phyloP scores from a whole-genome alignment of 78 protist species.

The Polysphondylium violaceum region DNA sequence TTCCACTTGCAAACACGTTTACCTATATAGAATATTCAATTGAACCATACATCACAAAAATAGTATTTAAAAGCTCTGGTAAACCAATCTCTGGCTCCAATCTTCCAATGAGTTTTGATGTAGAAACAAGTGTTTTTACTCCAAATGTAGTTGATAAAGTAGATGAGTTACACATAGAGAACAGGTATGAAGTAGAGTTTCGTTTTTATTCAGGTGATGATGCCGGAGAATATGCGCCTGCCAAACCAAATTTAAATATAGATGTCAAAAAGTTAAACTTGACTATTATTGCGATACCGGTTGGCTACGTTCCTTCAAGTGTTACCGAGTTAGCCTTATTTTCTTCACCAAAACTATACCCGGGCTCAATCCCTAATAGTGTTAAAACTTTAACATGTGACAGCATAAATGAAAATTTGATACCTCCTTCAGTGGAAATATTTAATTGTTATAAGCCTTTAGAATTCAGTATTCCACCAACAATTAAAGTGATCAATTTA shows the following conservation, averaged over 20 bases:
- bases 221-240: too few relatives aligned
- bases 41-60: background rate
- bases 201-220: too few relatives aligned
- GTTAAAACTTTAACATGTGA: background rate
- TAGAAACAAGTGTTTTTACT: background rate
- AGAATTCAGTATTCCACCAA: background rate
- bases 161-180: background rate
- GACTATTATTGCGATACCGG: background rate
- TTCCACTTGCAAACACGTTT: background rate
- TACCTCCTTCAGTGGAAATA: background rate
- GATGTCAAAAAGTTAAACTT: background rate
- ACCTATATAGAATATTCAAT: background rate
- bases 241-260: too few relatives aligned
- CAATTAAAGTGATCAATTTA: background rate
- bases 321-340: background rate
- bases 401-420: background rate
- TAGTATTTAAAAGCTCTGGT: background rate
- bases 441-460: too few relatives aligned
- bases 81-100: background rate
- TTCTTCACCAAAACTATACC: background rate
- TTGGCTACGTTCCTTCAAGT: background rate
- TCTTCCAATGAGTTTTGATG: background rate
- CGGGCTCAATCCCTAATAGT: background rate
- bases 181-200: background rate
- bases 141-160: background rate